A percentile compares a stretch with the other conserved stretches of the same genome.
phyloP scores from a whole-genome alignment of 2,329 filamentous ascomycete genomes.

The Alternaria infectoria region DNA sequence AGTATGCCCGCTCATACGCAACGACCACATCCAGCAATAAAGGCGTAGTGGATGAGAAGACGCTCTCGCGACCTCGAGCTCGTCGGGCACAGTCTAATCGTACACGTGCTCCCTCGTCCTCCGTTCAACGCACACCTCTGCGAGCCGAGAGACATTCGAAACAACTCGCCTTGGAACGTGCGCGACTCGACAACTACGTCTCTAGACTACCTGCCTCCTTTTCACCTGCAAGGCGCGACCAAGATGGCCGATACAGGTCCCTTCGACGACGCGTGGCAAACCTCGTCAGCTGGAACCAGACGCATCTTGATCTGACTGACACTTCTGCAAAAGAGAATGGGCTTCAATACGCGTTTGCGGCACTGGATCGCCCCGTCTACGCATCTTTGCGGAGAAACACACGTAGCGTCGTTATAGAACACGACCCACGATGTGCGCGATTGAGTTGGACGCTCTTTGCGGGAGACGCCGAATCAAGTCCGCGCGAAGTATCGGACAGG shows the following conservation, averaged over 20 bases:
- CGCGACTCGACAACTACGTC: constrained; percentile 17
- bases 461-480: neutral
- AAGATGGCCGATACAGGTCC: constrained; percentile 38
- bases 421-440: constrained; percentile 22
- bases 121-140: neutral
- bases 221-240: neutral
- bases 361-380: constrained; percentile 31
- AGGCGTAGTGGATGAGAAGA: neutral
- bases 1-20: constrained; percentile 15
- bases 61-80: neutral
- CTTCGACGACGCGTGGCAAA: constrained; percentile 34
- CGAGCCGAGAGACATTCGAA: constrained; percentile 6
- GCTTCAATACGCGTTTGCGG: constrained; percentile 31
- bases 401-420: constrained; percentile 23
- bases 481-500: constrained; percentile 18
- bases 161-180: constrained; percentile 9
- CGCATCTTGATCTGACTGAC: constrained; percentile 12
- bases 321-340: neutral
- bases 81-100: neutral
- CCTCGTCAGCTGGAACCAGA: constrained; percentile 17
- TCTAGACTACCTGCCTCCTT: constrained; percentile 3
- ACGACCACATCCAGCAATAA: neutral
- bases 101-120: neutral
- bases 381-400: constrained; percentile 22
- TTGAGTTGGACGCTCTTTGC: constrained; percentile 22